These are phyloP conservation scores for Cytospora piceicola DNA, from an alignment of 2,329 filamentous ascomycete genomes.

Conservation along the genomic window DNA sequence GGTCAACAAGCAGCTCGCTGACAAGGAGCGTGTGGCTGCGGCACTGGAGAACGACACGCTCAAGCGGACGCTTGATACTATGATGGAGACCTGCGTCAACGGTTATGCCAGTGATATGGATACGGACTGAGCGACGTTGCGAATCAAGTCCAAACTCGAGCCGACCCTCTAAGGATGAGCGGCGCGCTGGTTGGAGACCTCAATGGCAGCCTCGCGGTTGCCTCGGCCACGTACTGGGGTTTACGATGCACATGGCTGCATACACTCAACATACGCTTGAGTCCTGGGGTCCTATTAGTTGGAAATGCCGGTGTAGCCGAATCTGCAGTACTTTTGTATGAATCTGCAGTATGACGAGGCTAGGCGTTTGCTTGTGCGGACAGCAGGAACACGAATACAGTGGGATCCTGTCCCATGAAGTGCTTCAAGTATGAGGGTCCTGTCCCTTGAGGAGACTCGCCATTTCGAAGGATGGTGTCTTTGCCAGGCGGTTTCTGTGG, in stretches of 20 bases:
- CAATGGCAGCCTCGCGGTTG: neutral
- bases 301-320: neutral
- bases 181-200: neutral
- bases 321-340: neutral
- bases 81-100: constrained; percentile 77
- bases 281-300: neutral
- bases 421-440: neutral
- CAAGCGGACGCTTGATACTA: constrained; percentile 86
- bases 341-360: neutral
- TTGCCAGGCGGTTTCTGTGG: neutral
- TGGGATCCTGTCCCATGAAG: neutral
- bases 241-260: neutral
- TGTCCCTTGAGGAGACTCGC: neutral
- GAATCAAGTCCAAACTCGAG: neutral
- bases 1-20: constrained; percentile 93
- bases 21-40: constrained; percentile 95
- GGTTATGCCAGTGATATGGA: constrained; percentile 28
- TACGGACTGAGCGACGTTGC: constrained; percentile 11
- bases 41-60: constrained; percentile 92
- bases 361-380: neutral
- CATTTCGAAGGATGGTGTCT: neutral
- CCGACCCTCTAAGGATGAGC: neutral
- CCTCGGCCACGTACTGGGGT: neutral
- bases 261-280: neutral
- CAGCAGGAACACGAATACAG: neutral